These are phyloP conservation scores for Malania oleifera DNA, from an alignment of 164 flowering plant species.

Conservation along the genomic window DNA sequence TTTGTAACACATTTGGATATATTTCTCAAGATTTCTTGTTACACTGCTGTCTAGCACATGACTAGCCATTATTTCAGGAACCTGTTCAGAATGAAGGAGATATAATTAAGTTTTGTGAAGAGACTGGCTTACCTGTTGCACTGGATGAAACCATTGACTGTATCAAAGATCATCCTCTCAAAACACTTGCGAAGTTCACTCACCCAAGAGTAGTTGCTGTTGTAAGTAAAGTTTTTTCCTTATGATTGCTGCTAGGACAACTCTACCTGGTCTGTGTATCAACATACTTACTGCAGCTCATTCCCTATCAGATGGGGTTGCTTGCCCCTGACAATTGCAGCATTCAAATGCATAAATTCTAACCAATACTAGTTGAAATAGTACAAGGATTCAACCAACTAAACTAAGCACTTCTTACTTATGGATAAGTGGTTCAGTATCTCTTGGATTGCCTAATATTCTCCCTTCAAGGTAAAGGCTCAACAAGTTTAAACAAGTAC, in stretches of 20 bases:
- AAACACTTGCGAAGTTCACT: constrained; percentile 46
- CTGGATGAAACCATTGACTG: constrained; percentile 81
- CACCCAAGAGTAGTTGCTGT: constrained; percentile 80
- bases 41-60: neutral
- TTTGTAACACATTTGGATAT: neutral
- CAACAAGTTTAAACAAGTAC: too few species aligned
- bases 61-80: constrained; percentile 48
- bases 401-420: too few species aligned
- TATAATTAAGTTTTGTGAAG: constrained; percentile 76
- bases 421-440: too few species aligned
- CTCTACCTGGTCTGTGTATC: too few species aligned
- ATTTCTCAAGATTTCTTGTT: neutral
- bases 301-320: neutral
- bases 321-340: neutral
- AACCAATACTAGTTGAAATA: neutral
- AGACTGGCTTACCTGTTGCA: constrained; percentile 84
- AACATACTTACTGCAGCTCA: too few species aligned
- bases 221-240: constrained; percentile 40
- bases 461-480: too few species aligned
- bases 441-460: too few species aligned
- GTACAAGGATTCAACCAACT: too few species aligned
- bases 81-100: constrained; percentile 75
- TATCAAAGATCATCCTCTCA: constrained; percentile 46
- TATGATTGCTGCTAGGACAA: too few species aligned
- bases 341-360: neutral